phyloP scores from a whole-genome alignment of 2,329 filamentous ascomycete genomes.

The Ophiosphaerella korrae region DNA sequence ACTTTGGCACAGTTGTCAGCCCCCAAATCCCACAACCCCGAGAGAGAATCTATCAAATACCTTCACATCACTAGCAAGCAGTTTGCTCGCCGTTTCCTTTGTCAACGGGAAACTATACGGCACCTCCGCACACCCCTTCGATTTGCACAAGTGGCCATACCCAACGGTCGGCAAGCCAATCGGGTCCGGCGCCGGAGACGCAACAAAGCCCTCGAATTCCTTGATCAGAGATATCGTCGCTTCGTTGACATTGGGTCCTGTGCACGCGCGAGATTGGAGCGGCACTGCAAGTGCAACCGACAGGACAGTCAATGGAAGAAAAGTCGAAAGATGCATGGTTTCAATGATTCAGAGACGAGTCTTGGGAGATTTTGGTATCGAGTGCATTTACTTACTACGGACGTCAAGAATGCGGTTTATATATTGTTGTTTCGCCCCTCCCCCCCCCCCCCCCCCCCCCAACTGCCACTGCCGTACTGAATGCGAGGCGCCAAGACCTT shows the following conservation, averaged over 20 bases:
- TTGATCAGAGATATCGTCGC: conserved; percentile 47
- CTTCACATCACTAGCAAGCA: conserved; percentile 51
- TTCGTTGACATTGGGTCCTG: conserved; percentile 35
- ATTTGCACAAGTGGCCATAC: conserved; percentile 57
- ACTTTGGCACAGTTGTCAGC: conserved; percentile 6
- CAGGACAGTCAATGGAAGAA: neutral
- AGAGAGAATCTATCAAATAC: conserved; percentile 16
- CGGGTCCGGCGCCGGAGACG: conserved; percentile 46
- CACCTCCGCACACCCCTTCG: conserved; percentile 52
- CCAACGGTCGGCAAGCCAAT: conserved; percentile 57
- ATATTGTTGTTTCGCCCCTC: no score
- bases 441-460: no score
- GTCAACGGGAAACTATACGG: conserved; percentile 54
- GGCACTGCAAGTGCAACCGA: conserved; percentile 8
- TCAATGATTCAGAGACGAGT: no score
- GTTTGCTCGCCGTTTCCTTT: conserved; percentile 46
- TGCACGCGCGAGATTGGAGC: conserved; percentile 16
- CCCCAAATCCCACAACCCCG: no score
- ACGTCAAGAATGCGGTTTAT: no score
- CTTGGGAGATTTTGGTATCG: no score
- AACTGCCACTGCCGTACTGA: no score
- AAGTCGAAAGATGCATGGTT: conserved; percentile 1
- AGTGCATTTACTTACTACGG: no score
- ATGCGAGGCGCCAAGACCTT: no score
- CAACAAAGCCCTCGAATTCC: conserved; percentile 45